Base-by-base conservation (phyloP, 805 yeast species). In the Saturnispora ahearnii region DNA sequence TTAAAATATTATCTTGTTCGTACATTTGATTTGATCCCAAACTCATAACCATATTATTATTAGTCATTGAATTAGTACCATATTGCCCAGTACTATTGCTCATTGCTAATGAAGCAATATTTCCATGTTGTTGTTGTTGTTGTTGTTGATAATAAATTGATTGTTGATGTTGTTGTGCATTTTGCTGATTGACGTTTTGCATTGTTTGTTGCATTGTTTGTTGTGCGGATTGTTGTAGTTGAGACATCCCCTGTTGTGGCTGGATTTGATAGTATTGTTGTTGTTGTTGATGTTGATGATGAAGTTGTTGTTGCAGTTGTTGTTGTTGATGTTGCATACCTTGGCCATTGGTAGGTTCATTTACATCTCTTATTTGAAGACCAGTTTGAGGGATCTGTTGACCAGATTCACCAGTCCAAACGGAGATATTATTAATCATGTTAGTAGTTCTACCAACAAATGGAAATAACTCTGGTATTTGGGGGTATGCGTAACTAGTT, bases 361-460 rank as follows among this genome's bases (percentile, higher is more conserved):
- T 38, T 38, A 29, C 34, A 15, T 61, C 62, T 24, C 62, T 53
- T 57, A 59, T 60, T 13, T 59, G 60, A 30, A 65, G 53, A 2
- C 71, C 69, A 3, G 68, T 63, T 49, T 65, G 68, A 12, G 68
- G 70, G 21, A 67, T 62, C 52, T 67, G 71, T 50, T 68, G 73
- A 33, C 73, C 74, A 32, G 69, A 63, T 51, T 71, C 73, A 18
- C 74, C 77, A 0, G 82, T 78, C 84, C 84, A 79, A 1, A 73
- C 74, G 0, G 81, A 76, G 34, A 79, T 79, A 56, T 78, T 77
- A 57, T 70, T 77, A 57, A 79, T 79, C 84, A 79, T 79, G 31
- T 73, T 73, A 38, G 77, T 78, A 1, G 82, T 75, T 26, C 81
- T 71, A 12, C 74, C 76, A 30, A 63, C 68, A 55, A 68, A 66